Evolutionary conservation across 2,329 filamentous ascomycete species (phyloP).

Genomic region (Cyclaneusma minus): DNA sequence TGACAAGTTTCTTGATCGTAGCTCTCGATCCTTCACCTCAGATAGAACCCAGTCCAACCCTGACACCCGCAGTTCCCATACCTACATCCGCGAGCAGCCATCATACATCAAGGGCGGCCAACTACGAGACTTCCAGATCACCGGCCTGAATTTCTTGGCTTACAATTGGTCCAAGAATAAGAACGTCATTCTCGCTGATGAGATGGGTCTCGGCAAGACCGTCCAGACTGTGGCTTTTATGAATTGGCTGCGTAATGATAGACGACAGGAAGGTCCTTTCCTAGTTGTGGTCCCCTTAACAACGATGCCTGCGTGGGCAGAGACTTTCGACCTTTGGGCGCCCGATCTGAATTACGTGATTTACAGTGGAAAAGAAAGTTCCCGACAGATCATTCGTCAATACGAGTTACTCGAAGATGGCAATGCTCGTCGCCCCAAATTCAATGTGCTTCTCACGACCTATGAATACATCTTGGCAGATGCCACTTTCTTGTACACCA

Average conservation of each 20-base stretch:
- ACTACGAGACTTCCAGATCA: conserved; percentile 84
- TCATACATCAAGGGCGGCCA: conserved; percentile 72
- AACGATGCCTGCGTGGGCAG: conserved; percentile 94
- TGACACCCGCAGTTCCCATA: conserved; percentile 57
- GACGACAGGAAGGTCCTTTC: conserved; percentile 84
- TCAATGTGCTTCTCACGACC: conserved; percentile 93
- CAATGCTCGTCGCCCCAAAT: conserved; percentile 79
- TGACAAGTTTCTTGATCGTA: conserved; percentile 77
- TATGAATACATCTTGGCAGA: conserved; percentile 93
- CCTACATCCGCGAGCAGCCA: conserved; percentile 64
- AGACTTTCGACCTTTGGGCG: conserved; percentile 93
- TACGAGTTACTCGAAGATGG: conserved; percentile 79
- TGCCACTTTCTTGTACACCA: conserved; percentile 65
- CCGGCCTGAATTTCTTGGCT: conserved; percentile 85
- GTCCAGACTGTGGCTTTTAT: conserved; percentile 95
- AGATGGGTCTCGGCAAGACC: conserved; percentile 97
- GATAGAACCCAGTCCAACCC: conserved; percentile 63
- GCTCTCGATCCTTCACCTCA: conserved; percentile 65
- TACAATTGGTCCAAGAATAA: conserved; percentile 91
- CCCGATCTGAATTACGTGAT: conserved; percentile 95
- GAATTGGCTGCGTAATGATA: conserved; percentile 87
- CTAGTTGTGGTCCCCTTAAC: conserved; percentile 94
- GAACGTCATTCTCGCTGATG: conserved; percentile 94
- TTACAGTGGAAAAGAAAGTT: conserved; percentile 79
- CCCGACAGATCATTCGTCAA: conserved; percentile 76